These are phyloP conservation scores for Lactarius quietus DNA, from an alignment of 768 basidiomycete genomes.

Conservation along the genomic window DNA sequence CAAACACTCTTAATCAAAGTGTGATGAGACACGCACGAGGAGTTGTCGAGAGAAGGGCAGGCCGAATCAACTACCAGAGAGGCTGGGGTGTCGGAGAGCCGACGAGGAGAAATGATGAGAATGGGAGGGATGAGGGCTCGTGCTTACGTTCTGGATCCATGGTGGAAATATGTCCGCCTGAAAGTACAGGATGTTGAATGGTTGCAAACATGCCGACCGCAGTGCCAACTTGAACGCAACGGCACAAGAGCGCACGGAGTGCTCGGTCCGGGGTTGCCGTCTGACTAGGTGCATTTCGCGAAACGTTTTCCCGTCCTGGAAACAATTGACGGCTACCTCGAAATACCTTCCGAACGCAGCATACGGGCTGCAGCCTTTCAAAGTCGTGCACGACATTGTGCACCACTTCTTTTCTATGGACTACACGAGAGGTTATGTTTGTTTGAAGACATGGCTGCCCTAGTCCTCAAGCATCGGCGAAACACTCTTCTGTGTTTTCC, in stretches of 20 bases:
- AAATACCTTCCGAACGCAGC: too few species aligned
- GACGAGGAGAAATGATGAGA: background rate
- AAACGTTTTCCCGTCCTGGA: too few species aligned
- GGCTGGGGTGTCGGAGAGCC: background rate
- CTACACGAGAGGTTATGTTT: background rate
- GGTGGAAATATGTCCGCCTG: too few species aligned
- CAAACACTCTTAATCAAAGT: background rate
- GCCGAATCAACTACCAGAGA: background rate
- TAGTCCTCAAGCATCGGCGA: conserved; percentile 35
- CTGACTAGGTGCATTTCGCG: conserved; percentile 17
- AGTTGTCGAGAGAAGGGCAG: background rate
- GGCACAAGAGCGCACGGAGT: too few species aligned
- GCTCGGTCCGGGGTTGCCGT: too few species aligned
- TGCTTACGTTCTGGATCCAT: too few species aligned
- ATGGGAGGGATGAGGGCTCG: background rate
- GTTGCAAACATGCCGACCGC: too few species aligned
- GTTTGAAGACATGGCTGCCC: background rate
- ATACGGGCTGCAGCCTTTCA: conserved; percentile 51
- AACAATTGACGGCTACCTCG: too few species aligned
- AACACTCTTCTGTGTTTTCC: conserved; percentile 72
- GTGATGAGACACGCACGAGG: conserved; percentile 4
- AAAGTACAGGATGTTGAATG: too few species aligned
- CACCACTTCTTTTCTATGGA: background rate
- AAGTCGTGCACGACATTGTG: conserved; percentile 38
- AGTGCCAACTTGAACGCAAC: too few species aligned